Conservation (phyloP, 306 rosid species). For the Arachis stenosperma region DNA sequence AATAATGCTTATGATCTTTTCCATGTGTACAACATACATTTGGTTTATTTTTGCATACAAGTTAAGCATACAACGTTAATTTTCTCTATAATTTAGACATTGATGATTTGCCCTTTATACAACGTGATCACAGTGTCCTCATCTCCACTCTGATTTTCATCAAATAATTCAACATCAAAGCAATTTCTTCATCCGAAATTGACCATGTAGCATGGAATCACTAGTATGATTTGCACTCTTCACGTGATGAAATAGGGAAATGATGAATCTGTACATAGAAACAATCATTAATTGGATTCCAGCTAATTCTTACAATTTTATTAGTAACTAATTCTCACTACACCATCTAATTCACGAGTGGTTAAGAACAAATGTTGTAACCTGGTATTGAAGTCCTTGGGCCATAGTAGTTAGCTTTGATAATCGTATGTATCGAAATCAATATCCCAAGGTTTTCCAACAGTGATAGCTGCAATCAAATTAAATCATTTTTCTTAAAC, state of each 20-base stretch:
- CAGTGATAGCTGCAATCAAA: conserved; percentile 54
- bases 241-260: conserved; percentile 34
- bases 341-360: too few species aligned
- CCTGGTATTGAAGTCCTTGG: too few species aligned
- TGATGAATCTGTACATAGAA: conserved; percentile 35
- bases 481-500: neutral
- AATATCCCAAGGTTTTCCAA: conserved; percentile 65
- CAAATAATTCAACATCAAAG: neutral
- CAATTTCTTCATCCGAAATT: conserved; percentile 28
- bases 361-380: too few species aligned
- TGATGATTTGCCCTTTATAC: neutral
- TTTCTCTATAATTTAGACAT: neutral
- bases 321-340: too few species aligned
- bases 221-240: conserved; percentile 48
- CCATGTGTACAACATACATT: neutral
- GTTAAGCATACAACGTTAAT: neutral
- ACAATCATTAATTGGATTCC: too few species aligned
- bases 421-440: conserved; percentile 60
- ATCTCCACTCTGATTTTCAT: neutral
- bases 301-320: too few species aligned
- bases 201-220: conserved; percentile 15
- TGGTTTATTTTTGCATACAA: neutral
- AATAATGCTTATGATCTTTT: neutral
- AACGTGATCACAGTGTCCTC: neutral
- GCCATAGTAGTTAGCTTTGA: too few species aligned